Base-by-base conservation (phyloP, 2,329 filamentous ascomycete genomes). In the Cladophialophora exuberans region DNA sequence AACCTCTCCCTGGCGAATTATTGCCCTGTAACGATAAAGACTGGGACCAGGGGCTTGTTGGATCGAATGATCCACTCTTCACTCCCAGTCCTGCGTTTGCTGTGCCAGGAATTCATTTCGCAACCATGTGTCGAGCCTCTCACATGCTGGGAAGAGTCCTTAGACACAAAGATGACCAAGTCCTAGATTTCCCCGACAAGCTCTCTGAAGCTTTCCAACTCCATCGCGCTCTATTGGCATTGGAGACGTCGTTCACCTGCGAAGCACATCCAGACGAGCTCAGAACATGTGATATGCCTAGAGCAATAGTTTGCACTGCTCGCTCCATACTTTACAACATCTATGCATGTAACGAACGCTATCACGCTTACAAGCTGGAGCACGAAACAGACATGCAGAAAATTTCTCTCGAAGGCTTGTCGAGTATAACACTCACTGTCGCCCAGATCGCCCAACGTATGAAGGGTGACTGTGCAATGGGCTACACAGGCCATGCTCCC, bases 71-170 rank as follows among this genome's bases (percentile, higher is more conserved):
- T 17, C 62, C 66, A 6, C 25, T 68, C 5, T 65, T 65, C 43
- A 62, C 62, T 1, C 42, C 61, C 0, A 56, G 54, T 7, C 60
- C 64, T 43, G 56, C 65, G 1, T 46, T 49, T 5, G 54, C 59
- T 22, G 57, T 60, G 17, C 52, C 59, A 20, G 36, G 65, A 18
- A 65, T 65, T 3, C 57, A 64, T 1, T 72, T 69, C 56, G 69
- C 68, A 9, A 61, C 65, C 6, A 54, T 66, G 6, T 70, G 69
- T 36, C 70, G 72, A 45, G 65, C 68, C 6, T 59, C 66, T 2
- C 69, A 72, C 23, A 56, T 70, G 1, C 63, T 70, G 2, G 68
- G 70, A 1, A 65, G 66, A 13, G 68, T 71, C 4, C 47, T 69
- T 2, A 50, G 52, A 1, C 67, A 70, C 28, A 20, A 20, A 35